Evolutionary conservation across 805 yeast genomes (phyloP), one percentile per base, ranked within the genome.

Genomic region (Yamadazyma takamatsuzukensis): DNA sequence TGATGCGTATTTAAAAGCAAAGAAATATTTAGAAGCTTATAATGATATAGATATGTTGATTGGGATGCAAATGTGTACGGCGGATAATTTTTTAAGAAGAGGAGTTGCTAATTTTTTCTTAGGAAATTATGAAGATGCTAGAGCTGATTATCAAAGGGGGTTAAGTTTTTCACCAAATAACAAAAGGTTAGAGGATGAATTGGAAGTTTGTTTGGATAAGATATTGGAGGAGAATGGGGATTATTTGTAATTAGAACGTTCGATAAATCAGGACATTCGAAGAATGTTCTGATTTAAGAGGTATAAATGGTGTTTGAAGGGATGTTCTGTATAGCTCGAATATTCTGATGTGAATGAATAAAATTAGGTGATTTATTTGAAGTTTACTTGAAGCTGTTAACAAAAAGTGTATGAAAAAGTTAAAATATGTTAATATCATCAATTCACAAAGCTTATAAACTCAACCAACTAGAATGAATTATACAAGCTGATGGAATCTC

Each of bases 41-140:
- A 75, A 77, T 44, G 94, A 83, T 50, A 75, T 84, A 3, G 89
- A 83, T 40, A 56, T 81, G 61, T 61, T 81, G 41, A 56, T 77
- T 37, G 74, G 74, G 25, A 66, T 81, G 49, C 78, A 76, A 57
- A 60, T 76, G 53, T 59, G 64, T 33, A 61, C 76, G 4, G 78
- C 89, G 1, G 93, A 83, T 33, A 80, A 83, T 51, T 81, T 80
- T 49, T 64, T 82, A 33, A 72, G 93, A 60, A 72, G 81, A 47
- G 83, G 87, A 1, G 78, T 82, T 30, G 76, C 83, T 27, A 65
- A 70, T 43, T 59, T 61, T 44, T 77, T 80, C 45, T 60, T 83
- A 51, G 84, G 82, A 2, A 76, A 77, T 52, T 70, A 74, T 37
- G 72, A 71, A 27, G 76, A 69, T 6, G 82, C 88, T 2, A 74